A percentile compares a stretch with the other conserved stretches of the same genome.
These are phyloP conservation scores for Globisporangium megalacanthum DNA, from an alignment of 352 stramenopile genomes.

Conservation along the genomic window DNA sequence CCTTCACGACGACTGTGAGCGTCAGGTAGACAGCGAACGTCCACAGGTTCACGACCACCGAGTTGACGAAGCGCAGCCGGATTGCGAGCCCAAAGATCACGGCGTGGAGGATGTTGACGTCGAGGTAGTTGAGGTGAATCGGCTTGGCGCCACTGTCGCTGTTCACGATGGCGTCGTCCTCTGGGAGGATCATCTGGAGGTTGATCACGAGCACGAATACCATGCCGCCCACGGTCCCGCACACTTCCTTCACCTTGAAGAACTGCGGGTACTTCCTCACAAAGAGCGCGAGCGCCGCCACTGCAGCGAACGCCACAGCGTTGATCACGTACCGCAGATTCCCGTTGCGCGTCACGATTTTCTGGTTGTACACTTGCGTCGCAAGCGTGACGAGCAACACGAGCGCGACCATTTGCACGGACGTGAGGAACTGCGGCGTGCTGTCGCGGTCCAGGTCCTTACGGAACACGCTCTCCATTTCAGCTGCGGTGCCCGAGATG, in stretches of 20 bases:
- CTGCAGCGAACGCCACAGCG: conserved; percentile 14
- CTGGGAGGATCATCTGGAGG: conserved; percentile 30
- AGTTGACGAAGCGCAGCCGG: conserved; percentile 54
- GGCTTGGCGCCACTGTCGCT: not conserved
- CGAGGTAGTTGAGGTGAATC: conserved; percentile 28
- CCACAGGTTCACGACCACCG: conserved; percentile 34
- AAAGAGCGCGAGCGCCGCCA: conserved; percentile 23
- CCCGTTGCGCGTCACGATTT: conserved; percentile 10
- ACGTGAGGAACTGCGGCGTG: conserved; percentile 40
- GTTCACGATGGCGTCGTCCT: not conserved
- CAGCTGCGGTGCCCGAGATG: conserved; percentile 29
- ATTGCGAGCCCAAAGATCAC: conserved; percentile 53
- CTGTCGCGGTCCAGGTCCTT: conserved; percentile 45
- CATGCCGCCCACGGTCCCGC: conserved; percentile 21
- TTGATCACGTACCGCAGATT: conserved; percentile 37
- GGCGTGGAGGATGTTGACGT: conserved; percentile 44
- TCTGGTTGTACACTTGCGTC: conserved; percentile 34
- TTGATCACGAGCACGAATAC: conserved; percentile 36
- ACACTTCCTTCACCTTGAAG: conserved; percentile 29
- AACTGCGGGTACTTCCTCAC: conserved; percentile 28
- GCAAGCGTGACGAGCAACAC: conserved; percentile 37
- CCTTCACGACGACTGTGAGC: conserved; percentile 10
- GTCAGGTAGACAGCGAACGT: conserved; percentile 31
- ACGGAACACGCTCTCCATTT: conserved; percentile 56
- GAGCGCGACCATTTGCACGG: conserved; percentile 25